phyloP scores from a whole-genome alignment of 108 stramenopile genomes.

The Seminavis robusta region DNA sequence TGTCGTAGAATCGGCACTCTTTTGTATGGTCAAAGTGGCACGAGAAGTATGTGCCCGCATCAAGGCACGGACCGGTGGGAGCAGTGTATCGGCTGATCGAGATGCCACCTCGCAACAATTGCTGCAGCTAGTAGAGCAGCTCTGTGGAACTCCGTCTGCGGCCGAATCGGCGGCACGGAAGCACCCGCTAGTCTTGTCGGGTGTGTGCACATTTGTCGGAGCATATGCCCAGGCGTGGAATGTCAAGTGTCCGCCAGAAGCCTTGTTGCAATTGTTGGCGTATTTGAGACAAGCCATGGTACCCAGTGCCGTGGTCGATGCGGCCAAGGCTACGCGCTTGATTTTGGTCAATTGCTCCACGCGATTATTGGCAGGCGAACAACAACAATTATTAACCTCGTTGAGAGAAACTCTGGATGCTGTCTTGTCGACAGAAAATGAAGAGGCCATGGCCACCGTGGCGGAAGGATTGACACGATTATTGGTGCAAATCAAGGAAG shows the following conservation, averaged over 20 bases:
- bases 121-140: slow-evolving; percentile 22
- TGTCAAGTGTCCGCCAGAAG: slow-evolving; percentile 23
- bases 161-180: not conserved
- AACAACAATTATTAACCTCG: slow-evolving; percentile 2
- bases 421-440: slow-evolving; percentile 29
- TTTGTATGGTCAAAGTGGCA: slow-evolving; percentile 29
- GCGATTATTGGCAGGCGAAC: too few relatives aligned
- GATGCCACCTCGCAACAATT: slow-evolving; percentile 27
- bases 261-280: slow-evolving; percentile 31
- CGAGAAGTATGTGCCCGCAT: slow-evolving; percentile 45
- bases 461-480: slow-evolving; percentile 48
- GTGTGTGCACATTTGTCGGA: slow-evolving; percentile 48
- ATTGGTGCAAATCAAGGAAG: slow-evolving; percentile 27
- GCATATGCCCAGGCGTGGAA: slow-evolving; percentile 44
- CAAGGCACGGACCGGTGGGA: slow-evolving; percentile 18
- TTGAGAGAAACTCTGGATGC: slow-evolving; percentile 34
- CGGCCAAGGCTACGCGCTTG: slow-evolving; percentile 2
- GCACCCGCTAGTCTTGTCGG: too few relatives aligned
- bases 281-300: slow-evolving; percentile 28
- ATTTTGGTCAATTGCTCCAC: slow-evolving; percentile 15
- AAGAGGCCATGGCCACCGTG: slow-evolving; percentile 40
- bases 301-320: too few relatives aligned
- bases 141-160: slow-evolving; percentile 6
- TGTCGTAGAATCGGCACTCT: slow-evolving; percentile 33
- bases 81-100: slow-evolving; percentile 26